These are phyloP conservation scores for Ascochyta fabae DNA, from an alignment of 2,329 filamentous ascomycete species.

Conservation along the genomic window DNA sequence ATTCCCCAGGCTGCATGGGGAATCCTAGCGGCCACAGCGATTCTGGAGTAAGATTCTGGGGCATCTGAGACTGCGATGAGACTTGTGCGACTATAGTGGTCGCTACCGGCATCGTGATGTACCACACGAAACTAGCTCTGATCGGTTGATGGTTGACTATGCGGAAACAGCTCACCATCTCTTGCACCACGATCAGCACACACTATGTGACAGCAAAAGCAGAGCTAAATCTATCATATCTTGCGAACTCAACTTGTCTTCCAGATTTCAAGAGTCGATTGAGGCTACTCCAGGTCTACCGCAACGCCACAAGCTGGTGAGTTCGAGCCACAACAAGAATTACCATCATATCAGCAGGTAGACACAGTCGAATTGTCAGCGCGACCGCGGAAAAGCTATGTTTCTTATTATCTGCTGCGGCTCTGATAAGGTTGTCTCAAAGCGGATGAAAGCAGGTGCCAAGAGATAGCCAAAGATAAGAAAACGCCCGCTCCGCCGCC, in stretches of 20 bases:
- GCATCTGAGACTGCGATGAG: neutral
- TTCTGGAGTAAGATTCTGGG: conserved; percentile 1
- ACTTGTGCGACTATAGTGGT: conserved; percentile 1
- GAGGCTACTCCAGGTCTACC: neutral
- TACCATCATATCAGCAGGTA: conserved; percentile 9
- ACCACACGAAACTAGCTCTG: neutral
- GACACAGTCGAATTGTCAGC: conserved; percentile 35
- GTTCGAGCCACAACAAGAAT: conserved; percentile 5
- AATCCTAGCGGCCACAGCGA: neutral
- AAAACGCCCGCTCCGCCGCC: conserved; percentile 34
- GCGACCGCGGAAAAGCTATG: conserved; percentile 43
- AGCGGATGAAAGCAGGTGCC: conserved; percentile 25
- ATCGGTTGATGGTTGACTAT: conserved; percentile 1
- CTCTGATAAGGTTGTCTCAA: conserved; percentile 38
- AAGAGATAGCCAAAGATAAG: conserved; percentile 44
- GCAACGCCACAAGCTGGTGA: conserved; percentile 1
- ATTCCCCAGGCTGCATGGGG: conserved; percentile 4
- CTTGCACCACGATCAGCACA: conserved; percentile 8
- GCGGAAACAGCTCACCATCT: neutral
- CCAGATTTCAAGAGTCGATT: too few relatives aligned
- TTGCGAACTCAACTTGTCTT: neutral
- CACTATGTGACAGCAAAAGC: neutral
- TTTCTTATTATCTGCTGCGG: conserved; percentile 34
- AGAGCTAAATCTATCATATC: neutral
- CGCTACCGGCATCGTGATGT: neutral